These are phyloP conservation scores for Angomonas deanei DNA, from an alignment of 208 protist species.

Conservation along the genomic window DNA sequence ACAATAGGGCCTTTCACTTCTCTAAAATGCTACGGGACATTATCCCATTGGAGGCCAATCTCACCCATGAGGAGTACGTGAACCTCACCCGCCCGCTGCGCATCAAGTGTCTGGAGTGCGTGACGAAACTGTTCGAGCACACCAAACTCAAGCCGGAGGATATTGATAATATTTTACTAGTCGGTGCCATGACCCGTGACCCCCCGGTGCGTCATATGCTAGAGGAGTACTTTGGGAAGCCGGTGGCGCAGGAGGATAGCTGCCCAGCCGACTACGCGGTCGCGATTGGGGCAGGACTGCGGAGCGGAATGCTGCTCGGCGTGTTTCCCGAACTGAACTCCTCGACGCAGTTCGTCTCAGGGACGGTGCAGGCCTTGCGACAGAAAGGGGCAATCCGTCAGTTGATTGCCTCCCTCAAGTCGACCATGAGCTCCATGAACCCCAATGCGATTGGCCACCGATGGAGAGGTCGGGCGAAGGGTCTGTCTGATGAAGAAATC, in stretches of 20 bases:
- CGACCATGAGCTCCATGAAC: conserved; percentile 35
- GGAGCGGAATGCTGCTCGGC: conserved; percentile 84
- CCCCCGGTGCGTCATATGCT: conserved; percentile 84
- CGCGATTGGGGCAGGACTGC: conserved; percentile 75
- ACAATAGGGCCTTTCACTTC: conserved; percentile 88
- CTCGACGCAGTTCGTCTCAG: conserved; percentile 76
- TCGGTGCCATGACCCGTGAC: conserved; percentile 89
- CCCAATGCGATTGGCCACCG: conserved; percentile 85
- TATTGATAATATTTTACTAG: conserved; percentile 83
- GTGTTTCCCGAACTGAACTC: conserved; percentile 61
- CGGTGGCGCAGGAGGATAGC: conserved; percentile 44
- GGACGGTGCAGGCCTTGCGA: conserved; percentile 67
- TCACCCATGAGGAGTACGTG: conserved; percentile 84
- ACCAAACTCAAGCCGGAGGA: conserved; percentile 44
- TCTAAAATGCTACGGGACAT: conserved; percentile 78
- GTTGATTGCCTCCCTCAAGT: conserved; percentile 25
- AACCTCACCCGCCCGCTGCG: conserved; percentile 75
- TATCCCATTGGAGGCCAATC: conserved; percentile 77
- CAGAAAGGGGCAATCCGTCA: conserved; percentile 39
- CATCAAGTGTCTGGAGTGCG: conserved; percentile 71
- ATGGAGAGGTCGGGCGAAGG: conserved; percentile 73
- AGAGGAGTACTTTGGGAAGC: conserved; percentile 75
- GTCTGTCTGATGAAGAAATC: conserved; percentile 80
- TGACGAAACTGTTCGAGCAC: conserved; percentile 72
- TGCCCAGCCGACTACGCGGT: conserved; percentile 89